These are phyloP conservation scores for Alternaria arborescens DNA, from an alignment of 2,329 filamentous ascomycete genomes.

Conservation along the genomic window DNA sequence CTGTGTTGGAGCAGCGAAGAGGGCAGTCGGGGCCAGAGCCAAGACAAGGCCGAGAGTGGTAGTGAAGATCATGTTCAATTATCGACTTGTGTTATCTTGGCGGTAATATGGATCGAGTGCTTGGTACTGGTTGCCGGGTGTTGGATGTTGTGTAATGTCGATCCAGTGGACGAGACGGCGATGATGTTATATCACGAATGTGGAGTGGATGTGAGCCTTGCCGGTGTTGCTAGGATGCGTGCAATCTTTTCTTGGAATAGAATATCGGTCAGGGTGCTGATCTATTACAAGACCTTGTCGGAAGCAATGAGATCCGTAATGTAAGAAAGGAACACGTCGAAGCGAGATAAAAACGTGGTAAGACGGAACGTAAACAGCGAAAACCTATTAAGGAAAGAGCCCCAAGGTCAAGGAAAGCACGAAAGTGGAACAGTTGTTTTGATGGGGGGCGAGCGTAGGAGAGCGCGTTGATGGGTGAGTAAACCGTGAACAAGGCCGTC, in stretches of 20 bases:
- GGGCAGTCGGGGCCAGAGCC: conserved; percentile 43
- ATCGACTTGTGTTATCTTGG: background rate
- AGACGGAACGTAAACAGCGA: background rate
- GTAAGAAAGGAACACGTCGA: background rate
- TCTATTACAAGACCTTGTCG: conserved; percentile 1
- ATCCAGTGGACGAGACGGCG: background rate
- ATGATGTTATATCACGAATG: conserved; percentile 11
- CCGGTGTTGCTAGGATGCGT: background rate
- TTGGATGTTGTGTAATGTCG: conserved; percentile 17
- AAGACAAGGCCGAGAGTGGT: conserved; percentile 41
- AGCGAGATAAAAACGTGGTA: background rate
- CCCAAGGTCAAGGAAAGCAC: background rate
- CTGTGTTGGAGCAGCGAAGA: conserved; percentile 47
- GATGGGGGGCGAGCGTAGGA: background rate
- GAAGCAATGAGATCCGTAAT: background rate
- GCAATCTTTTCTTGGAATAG: conserved; percentile 19
- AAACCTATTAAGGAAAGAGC: background rate
- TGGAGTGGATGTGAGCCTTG: conserved; percentile 5
- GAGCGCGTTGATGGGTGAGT: background rate
- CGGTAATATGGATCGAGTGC: background rate
- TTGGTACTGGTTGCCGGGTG: conserved; percentile 7
- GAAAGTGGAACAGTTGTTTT: background rate
- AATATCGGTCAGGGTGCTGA: background rate
- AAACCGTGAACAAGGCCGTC: conserved; percentile 4
- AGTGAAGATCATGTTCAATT: conserved; percentile 46